Conservation (phyloP, 257 asterid genomes). For the Fraxinus cuspidata region DNA sequence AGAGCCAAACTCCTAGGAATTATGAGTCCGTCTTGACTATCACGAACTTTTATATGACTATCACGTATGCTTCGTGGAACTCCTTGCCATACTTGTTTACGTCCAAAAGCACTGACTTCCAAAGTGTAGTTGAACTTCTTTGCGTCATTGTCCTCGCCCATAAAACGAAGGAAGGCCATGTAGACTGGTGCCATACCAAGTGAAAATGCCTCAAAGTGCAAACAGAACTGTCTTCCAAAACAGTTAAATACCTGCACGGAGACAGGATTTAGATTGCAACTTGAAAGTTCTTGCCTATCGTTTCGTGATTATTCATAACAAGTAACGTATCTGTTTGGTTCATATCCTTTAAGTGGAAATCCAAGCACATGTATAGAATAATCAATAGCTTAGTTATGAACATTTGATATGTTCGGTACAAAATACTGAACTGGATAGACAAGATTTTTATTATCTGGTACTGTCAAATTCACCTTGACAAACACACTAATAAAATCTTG, state of each 20-base stretch:
- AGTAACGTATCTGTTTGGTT: no score
- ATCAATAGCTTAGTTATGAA: not conserved
- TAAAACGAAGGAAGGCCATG: constrained; percentile 85
- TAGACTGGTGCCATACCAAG: constrained; percentile 73
- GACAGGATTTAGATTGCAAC: not conserved
- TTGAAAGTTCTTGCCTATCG: not conserved
- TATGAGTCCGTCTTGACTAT: constrained; percentile 74
- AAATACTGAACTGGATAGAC: no score
- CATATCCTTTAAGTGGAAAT: no score
- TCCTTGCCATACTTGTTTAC: constrained; percentile 83
- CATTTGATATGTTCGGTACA: no score
- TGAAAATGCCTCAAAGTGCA: constrained; percentile 84
- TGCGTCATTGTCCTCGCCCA: constrained; percentile 84
- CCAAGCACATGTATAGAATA: not conserved
- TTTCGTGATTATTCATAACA: no score
- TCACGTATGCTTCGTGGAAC: constrained; percentile 87
- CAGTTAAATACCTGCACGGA: constrained; percentile 78
- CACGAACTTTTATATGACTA: constrained; percentile 70
- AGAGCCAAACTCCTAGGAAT: constrained; percentile 70
- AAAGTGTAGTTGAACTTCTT: constrained; percentile 67
- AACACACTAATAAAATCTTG: no score
- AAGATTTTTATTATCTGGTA: no score
- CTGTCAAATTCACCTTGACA: no score
- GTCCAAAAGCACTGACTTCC: constrained; percentile 74
- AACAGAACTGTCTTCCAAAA: constrained; percentile 69